phyloP scores from a whole-genome alignment of 441 rosid species.

The Erodium moschatum region DNA sequence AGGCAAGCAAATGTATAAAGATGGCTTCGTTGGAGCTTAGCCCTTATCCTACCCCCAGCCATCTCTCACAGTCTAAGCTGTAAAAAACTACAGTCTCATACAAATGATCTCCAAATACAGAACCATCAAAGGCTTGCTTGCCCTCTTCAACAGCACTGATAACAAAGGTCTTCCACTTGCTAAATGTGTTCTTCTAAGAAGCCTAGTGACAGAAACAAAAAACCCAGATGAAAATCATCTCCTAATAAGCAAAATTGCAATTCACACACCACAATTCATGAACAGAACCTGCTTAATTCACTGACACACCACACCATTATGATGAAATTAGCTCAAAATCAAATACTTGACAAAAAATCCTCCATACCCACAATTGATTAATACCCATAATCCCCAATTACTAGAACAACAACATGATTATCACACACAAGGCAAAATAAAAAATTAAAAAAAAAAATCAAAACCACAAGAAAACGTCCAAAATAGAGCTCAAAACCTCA shows the following conservation, averaged over 20 bases:
- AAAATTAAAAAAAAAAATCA: too few relatives aligned
- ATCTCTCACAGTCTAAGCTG: conserved; percentile 3
- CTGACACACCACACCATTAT: not conserved
- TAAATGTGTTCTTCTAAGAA: conserved; percentile 19
- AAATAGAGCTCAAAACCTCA: too few relatives aligned
- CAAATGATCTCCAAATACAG: not conserved
- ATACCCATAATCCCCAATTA: too few relatives aligned
- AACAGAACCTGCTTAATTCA: not conserved
- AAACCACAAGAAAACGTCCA: too few relatives aligned
- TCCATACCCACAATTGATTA: not conserved
- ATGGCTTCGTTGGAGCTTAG: conserved; percentile 45
- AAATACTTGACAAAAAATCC: not conserved
- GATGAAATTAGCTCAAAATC: not conserved
- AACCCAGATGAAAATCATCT: conserved; percentile 19
- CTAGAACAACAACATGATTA: too few relatives aligned
- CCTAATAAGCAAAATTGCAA: not conserved
- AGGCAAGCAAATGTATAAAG: conserved; percentile 34
- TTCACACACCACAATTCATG: not conserved
- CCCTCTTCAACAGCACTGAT: not conserved
- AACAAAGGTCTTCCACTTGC: conserved; percentile 19
- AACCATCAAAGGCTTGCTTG: not conserved
- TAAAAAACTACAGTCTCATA: not conserved
- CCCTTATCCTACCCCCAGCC: conserved; percentile 44
- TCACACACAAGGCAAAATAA: too few relatives aligned
- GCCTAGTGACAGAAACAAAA: conserved; percentile 26